Evolutionary conservation across 768 basidiomycete genomes (phyloP).

Genomic region (Tylopilus intermedius): DNA sequence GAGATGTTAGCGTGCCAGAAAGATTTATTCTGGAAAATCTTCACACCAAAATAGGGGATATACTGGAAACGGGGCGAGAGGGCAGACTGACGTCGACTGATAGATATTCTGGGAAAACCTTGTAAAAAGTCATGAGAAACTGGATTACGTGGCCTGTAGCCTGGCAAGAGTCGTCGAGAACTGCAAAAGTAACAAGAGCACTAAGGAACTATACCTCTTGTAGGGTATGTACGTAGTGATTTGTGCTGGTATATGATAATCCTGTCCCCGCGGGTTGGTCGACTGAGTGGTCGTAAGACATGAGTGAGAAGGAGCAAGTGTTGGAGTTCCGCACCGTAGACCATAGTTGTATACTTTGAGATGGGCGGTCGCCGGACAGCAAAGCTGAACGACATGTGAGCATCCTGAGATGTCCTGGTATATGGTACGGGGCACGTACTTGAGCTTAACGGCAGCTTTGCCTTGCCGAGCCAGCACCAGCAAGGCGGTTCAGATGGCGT

Average conservation of each 20-base stretch:
- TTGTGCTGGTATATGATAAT: conserved; percentile 82
- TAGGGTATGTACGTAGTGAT: conserved; percentile 78
- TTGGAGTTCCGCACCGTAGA: no score
- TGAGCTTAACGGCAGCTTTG: no score
- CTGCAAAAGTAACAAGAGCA: background rate
- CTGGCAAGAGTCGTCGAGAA: conserved; percentile 34
- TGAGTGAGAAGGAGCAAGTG: no score
- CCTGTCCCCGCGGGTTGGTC: conserved; percentile 98
- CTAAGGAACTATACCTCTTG: conserved; percentile 45
- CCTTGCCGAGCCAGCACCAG: no score
- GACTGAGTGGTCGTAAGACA: conserved; percentile 44
- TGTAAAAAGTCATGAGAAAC: conserved; percentile 85
- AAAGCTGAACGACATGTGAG: no score
- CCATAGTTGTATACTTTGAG: no score
- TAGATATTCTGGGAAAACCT: conserved; percentile 84
- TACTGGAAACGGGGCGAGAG: conserved; percentile 34
- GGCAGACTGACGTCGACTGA: conserved; percentile 66
- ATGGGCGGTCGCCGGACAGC: no score
- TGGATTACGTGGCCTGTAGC: conserved; percentile 73
- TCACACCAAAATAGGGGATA: conserved; percentile 88
- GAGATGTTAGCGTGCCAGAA: conserved; percentile 3
- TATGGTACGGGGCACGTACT: no score
- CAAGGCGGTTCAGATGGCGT: no score
- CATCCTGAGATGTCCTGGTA: no score
- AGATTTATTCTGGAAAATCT: background rate